phyloP scores from a whole-genome alignment of 805 yeast genomes.

The Millerozyma miso region DNA sequence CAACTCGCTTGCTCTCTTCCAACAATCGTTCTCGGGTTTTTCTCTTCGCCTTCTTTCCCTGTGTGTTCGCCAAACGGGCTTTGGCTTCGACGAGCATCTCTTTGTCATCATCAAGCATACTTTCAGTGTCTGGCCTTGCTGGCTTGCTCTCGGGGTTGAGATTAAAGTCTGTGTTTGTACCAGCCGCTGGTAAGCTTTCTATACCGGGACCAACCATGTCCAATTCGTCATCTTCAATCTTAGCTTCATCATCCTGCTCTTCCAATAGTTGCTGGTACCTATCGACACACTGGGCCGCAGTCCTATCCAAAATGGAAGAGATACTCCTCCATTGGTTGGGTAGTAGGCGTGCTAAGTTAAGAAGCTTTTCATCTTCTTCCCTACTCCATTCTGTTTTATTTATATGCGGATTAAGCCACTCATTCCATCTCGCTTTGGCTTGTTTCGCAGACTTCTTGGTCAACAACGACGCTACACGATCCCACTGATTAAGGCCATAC shows the following conservation, averaged over 20 bases:
- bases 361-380: slow-evolving; percentile 70
- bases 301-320: slow-evolving; percentile 74
- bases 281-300: slow-evolving; percentile 83
- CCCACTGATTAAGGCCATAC: slow-evolving; percentile 94
- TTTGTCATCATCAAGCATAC: slow-evolving; percentile 79
- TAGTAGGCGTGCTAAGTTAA: slow-evolving; percentile 60
- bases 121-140: slow-evolving; percentile 76
- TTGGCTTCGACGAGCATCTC: slow-evolving; percentile 95
- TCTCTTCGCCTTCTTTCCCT: slow-evolving; percentile 91
- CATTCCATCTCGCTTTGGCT: slow-evolving; percentile 89
- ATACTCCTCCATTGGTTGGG: slow-evolving; percentile 96
- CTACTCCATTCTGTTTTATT: slow-evolving; percentile 63
- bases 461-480: slow-evolving; percentile 81
- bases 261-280: slow-evolving; percentile 72
- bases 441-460: slow-evolving; percentile 86
- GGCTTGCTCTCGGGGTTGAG: slow-evolving; percentile 72
- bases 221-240: slow-evolving; percentile 28
- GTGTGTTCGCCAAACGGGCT: slow-evolving; percentile 86
- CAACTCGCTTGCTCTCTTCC: slow-evolving; percentile 71
- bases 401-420: slow-evolving; percentile 76
- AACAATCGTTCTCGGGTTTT: slow-evolving; percentile 81
- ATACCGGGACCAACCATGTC: slow-evolving; percentile 50
- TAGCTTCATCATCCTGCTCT: slow-evolving; percentile 34
- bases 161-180: slow-evolving; percentile 54
- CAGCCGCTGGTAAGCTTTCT: slow-evolving; percentile 44